Evolutionary conservation across 192 early-diverging fungal species (phyloP).

Genomic region (Podila epigama): DNA sequence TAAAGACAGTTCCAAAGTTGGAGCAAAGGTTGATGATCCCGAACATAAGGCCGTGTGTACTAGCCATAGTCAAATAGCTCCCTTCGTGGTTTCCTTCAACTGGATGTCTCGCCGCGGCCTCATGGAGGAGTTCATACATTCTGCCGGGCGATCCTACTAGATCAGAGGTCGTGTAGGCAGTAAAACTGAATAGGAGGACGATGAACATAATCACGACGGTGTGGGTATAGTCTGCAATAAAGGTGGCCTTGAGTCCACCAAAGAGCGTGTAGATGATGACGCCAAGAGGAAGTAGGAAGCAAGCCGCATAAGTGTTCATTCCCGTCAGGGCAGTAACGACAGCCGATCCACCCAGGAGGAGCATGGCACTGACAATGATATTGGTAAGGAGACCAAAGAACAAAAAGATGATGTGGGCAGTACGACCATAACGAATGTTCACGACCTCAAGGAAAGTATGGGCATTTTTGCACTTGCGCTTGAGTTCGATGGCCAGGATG

Average conservation of each 20-base stretch:
- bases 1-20: constrained; percentile 80
- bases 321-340: constrained; percentile 72
- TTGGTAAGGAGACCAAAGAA: constrained; percentile 61
- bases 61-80: constrained; percentile 69
- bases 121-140: constrained; percentile 74
- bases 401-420: constrained; percentile 66
- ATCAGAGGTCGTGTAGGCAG: constrained; percentile 65
- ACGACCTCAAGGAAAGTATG: constrained; percentile 81
- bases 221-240: constrained; percentile 76
- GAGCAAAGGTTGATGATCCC: constrained; percentile 80
- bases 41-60: constrained; percentile 71
- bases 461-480: constrained; percentile 75
- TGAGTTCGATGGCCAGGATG: constrained; percentile 77
- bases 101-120: constrained; percentile 56
- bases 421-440: constrained; percentile 67
- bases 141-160: constrained; percentile 68
- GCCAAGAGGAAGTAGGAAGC: constrained; percentile 72
- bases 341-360: constrained; percentile 73
- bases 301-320: constrained; percentile 68
- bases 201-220: constrained; percentile 76
- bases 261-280: constrained; percentile 71
- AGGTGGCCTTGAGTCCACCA: constrained; percentile 80
- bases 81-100: constrained; percentile 68
- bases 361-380: constrained; percentile 76
- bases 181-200: constrained; percentile 72